Evolutionary conservation across 768 basidiomycete species (phyloP), one percentile per base, ranked within the genome.

Genomic region (Mycena sanguinolenta): DNA sequence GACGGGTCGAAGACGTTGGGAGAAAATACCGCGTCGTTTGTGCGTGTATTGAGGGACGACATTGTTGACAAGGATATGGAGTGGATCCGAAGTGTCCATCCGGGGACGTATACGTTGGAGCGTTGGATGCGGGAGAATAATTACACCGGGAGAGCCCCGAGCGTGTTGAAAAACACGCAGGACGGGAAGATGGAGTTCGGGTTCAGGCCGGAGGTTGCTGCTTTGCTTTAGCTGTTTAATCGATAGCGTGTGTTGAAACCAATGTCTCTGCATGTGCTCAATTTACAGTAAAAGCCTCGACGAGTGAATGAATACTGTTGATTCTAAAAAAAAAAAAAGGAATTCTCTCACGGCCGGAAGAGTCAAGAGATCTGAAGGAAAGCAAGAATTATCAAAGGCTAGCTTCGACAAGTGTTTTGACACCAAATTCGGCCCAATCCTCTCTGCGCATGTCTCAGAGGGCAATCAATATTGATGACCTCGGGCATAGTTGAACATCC

Each of bases 1-100:
- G 69, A 67, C 34, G 70, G 67, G 10, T 44, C 58, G 38, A 73
- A 67, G 53, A 75, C 63, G 10, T n/a, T 63, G 8, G 30, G 57
- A 23, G 61, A 79, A 70, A 82, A 81, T 71, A 79, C 82, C 65
- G 36, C 57, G 13, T 79, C 73, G 12, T 83, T 77, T 73, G 82
- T 80, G 82, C 69, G 76, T 8, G 52, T 75, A 34, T 79, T 75
- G 73, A 63, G 80, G 19, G 83, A 84, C 53, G 78, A 78, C 34
- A 27, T 82, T 38, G 54, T 82, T 16, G 69, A 64, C 62, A 75
- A 79, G 65, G 79, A 84, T 60, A 78, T 79, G 75, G 79, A 76
- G 14, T 81, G 81, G 80, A 69, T 83, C 21, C 55, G 77, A 54
- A 72, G 69, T 21, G 67, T 81, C 19, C 73, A 82, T 63, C 80